Evolutionary conservation across 768 basidiomycete species (phyloP).

Genomic region (Tulasnella sp.): DNA sequence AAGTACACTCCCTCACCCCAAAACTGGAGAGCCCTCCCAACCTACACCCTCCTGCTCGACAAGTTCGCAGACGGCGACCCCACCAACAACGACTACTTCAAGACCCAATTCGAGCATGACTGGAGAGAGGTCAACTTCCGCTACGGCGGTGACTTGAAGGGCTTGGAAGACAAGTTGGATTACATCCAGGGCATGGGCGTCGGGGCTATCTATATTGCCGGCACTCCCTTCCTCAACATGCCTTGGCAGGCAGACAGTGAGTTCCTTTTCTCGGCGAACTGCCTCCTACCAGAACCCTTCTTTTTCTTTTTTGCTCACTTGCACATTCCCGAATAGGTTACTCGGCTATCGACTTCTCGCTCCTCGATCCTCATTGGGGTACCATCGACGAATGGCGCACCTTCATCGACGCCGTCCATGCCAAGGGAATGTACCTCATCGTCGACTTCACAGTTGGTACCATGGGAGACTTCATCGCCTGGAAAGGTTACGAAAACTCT

Average conservation of each 20-base stretch:
- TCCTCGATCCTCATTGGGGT: conserved; percentile 92
- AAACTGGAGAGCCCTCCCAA: conserved; percentile 81
- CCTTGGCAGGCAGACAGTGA: conserved; percentile 94
- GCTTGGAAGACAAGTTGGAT: conserved; percentile 68
- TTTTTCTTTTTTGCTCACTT: conserved; percentile 26
- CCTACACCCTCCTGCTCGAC: conserved; percentile 81
- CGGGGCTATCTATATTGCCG: conserved; percentile 80
- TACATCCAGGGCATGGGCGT: conserved; percentile 90
- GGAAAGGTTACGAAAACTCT: conserved; percentile 72
- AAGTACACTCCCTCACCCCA: conserved; percentile 72
- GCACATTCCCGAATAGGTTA: conserved; percentile 65
- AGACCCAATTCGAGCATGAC: conserved; percentile 74
- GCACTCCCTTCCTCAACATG: conserved; percentile 92
- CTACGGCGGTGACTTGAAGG: conserved; percentile 83
- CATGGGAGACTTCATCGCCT: conserved; percentile 82
- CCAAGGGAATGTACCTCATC: conserved; percentile 86
- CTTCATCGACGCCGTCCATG: conserved; percentile 71
- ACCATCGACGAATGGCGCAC: conserved; percentile 72
- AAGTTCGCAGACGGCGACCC: conserved; percentile 95
- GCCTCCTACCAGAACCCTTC: neutral
- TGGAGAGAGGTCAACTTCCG: conserved; percentile 85
- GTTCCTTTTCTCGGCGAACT: conserved; percentile 36
- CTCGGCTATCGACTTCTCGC: conserved; percentile 85
- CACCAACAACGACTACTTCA: conserved; percentile 84
- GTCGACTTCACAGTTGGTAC: conserved; percentile 93